A percentile compares a stretch with the other conserved stretches of the same genome.
phyloP scores from a whole-genome alignment of 1,139 yeast species.

The Lodderomyces theae region DNA sequence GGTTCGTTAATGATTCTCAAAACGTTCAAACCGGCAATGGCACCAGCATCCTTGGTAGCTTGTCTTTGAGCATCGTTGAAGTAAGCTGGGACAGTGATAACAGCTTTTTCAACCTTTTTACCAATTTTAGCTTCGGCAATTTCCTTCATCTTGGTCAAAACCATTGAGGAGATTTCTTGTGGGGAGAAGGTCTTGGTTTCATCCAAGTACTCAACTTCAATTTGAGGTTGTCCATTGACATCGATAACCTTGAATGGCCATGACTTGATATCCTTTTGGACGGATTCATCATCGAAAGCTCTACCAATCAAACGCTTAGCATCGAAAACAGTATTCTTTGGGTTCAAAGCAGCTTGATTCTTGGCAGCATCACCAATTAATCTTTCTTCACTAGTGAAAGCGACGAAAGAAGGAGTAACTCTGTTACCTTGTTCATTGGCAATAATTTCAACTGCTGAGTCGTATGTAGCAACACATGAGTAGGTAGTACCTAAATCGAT shows the following conservation, averaged over 20 bases:
- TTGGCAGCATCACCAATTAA: slow-evolving; percentile 98
- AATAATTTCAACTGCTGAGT: slow-evolving; percentile 85
- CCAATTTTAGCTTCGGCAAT: slow-evolving; percentile 96
- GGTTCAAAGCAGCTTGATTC: slow-evolving; percentile 98
- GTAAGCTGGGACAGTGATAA: slow-evolving; percentile 95
- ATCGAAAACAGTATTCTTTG: slow-evolving; percentile 93
- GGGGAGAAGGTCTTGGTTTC: slow-evolving; percentile 95
- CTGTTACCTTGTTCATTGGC: slow-evolving; percentile 99
- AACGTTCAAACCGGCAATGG: slow-evolving; percentile 95
- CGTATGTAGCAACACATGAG: slow-evolving; percentile 97
- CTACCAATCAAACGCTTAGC: slow-evolving; percentile 98
- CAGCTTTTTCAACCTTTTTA: slow-evolving; percentile 91
- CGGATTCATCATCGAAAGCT: slow-evolving; percentile 84
- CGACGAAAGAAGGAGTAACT: slow-evolving; percentile 97
- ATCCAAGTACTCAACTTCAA: slow-evolving; percentile 90
- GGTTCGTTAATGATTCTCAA: slow-evolving; percentile 97
- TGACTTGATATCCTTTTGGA: slow-evolving; percentile 93
- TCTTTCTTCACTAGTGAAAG: slow-evolving; percentile 96
- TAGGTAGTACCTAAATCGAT: slow-evolving; percentile 99
- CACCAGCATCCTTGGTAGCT: slow-evolving; percentile 98
- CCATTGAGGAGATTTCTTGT: slow-evolving; percentile 96
- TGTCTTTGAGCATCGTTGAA: slow-evolving; percentile 98
- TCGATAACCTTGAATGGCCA: slow-evolving; percentile 96
- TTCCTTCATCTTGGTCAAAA: slow-evolving; percentile 96
- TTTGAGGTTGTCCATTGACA: slow-evolving; percentile 81